Evolutionary conservation across 805 yeast species (phyloP).

Genomic region (Candida coquimbonensis): DNA sequence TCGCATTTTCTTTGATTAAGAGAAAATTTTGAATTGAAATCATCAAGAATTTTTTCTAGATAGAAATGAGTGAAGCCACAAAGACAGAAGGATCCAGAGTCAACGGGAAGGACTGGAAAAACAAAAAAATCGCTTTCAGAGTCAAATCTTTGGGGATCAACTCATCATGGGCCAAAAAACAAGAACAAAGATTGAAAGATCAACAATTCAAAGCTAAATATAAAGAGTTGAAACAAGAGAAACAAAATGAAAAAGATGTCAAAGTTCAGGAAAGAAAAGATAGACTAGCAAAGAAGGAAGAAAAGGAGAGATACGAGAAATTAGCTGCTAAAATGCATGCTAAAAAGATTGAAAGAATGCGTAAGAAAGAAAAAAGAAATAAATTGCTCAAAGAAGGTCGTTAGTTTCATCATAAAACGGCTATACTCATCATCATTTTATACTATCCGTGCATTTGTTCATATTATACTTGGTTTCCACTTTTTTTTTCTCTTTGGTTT

Average conservation of each 20-base stretch:
- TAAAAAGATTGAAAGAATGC: conserved; percentile 84
- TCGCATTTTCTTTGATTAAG: background rate
- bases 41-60: background rate
- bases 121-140: conserved; percentile 59
- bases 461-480: background rate
- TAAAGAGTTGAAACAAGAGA: conserved; percentile 71
- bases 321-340: conserved; percentile 85
- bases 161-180: conserved; percentile 58
- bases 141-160: conserved; percentile 53
- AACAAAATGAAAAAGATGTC: conserved; percentile 49
- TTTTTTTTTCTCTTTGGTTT: background rate
- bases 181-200: conserved; percentile 58
- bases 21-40: background rate
- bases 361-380: conserved; percentile 90
- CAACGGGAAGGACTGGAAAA: conserved; percentile 57
- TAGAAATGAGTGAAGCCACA: background rate
- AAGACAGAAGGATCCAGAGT: conserved; percentile 19
- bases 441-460: background rate
- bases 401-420: conserved; percentile 21
- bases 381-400: conserved; percentile 83
- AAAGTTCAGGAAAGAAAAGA: conserved; percentile 56
- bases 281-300: conserved; percentile 71
- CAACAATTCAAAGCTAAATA: conserved; percentile 62
- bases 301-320: conserved; percentile 78
- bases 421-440: too few species aligned